Evolutionary conservation across 2,329 filamentous ascomycete genomes (phyloP).

Genomic region (Herpotrichia juniperi): DNA sequence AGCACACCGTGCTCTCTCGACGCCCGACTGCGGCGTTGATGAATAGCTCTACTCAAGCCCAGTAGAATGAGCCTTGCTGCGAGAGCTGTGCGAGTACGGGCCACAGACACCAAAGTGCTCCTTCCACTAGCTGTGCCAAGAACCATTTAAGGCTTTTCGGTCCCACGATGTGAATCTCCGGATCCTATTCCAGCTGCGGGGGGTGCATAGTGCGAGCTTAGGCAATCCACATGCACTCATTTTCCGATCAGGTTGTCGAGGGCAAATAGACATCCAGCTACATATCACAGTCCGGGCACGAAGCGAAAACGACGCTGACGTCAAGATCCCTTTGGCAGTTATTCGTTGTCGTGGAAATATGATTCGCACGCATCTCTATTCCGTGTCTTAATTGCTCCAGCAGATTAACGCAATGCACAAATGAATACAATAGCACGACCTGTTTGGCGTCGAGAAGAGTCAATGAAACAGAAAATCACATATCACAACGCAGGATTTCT

Average conservation of each 20-base stretch:
- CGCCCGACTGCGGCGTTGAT: neutral
- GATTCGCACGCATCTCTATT: neutral
- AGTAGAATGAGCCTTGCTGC: neutral
- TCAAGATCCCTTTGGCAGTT: neutral
- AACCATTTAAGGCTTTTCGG: neutral
- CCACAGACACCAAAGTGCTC: too few species aligned
- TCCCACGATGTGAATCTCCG: slow-evolving; percentile 3
- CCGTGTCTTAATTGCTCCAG: neutral
- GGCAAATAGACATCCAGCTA: neutral
- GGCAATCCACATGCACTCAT: neutral
- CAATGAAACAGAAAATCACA: too few species aligned
- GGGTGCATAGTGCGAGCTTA: neutral
- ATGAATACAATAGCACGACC: neutral
- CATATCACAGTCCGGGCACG: neutral
- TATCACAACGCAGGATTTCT: too few species aligned
- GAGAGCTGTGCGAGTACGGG: neutral
- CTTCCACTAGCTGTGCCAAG: neutral
- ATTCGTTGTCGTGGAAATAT: neutral
- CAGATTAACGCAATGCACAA: neutral
- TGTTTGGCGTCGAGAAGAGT: neutral
- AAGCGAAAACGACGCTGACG: neutral
- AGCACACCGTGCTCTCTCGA: neutral
- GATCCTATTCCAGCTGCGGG: neutral
- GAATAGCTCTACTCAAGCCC: neutral
- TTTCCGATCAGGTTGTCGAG: too few species aligned